These are phyloP conservation scores for Eucalyptus erythrocorys DNA, from an alignment of 345 rosid genomes.

Conservation along the genomic window DNA sequence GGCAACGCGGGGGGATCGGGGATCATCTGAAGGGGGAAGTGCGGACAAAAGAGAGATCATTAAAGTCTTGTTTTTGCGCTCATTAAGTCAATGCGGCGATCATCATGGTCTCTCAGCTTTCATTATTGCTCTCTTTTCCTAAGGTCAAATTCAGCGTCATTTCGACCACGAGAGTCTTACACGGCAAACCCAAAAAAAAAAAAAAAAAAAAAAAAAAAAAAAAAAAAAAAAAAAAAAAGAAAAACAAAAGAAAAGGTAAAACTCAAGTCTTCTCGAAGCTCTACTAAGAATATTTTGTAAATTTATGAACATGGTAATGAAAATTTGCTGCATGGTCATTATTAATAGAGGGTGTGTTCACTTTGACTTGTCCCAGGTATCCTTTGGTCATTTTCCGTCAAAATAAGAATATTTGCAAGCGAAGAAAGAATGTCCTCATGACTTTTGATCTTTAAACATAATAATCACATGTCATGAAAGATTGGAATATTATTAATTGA, in stretches of 20 bases:
- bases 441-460: background rate
- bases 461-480: background rate
- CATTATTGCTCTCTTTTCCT: background rate
- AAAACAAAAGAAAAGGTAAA: background rate
- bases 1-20: background rate
- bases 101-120: background rate
- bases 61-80: background rate
- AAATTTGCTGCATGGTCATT: background rate
- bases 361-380: background rate
- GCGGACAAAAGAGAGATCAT: background rate
- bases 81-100: background rate
- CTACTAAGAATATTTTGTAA: background rate
- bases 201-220: background rate
- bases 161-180: background rate
- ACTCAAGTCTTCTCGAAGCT: background rate
- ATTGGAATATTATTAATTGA: background rate
- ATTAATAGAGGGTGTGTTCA: background rate
- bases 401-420: background rate
- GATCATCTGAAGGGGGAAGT: background rate
- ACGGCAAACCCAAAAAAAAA: background rate
- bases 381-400: background rate
- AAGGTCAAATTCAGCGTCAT: background rate
- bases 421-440: background rate
- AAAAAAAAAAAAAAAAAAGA: background rate
- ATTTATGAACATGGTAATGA: background rate